Conservation (phyloP, 495 filamentous ascomycete species). For the Xylaria curta region DNA sequence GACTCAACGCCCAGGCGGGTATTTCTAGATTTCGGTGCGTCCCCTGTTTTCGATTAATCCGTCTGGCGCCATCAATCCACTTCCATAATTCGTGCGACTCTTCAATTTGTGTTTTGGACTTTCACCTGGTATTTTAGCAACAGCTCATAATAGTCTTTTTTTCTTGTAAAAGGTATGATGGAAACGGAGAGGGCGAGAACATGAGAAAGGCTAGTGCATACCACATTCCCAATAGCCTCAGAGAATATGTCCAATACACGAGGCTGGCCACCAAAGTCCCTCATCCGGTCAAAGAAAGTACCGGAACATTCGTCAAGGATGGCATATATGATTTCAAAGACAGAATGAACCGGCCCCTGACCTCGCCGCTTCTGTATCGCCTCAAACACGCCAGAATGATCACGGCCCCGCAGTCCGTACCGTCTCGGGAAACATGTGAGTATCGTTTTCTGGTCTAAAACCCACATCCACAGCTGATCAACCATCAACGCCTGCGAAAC, state of each 20-base stretch:
- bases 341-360: slow-evolving; percentile 65
- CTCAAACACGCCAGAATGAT: slow-evolving; percentile 67
- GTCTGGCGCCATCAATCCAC: not conserved
- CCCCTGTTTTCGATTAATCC: slow-evolving; percentile 1
- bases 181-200: not conserved
- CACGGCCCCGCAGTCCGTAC: slow-evolving; percentile 68
- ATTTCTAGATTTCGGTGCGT: not conserved
- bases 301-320: slow-evolving; percentile 69
- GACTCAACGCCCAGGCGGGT: not conserved
- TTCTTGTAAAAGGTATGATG: not conserved
- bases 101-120: not conserved
- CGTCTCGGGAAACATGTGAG: slow-evolving; percentile 69
- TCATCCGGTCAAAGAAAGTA: slow-evolving; percentile 66
- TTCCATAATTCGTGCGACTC: not conserved
- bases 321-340: slow-evolving; percentile 66
- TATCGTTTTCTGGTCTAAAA: slow-evolving; percentile 64
- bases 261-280: slow-evolving; percentile 25
- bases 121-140: not conserved
- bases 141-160: not conserved
- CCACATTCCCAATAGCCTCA: slow-evolving; percentile 10
- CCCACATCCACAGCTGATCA: slow-evolving; percentile 73
- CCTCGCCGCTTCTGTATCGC: slow-evolving; percentile 53
- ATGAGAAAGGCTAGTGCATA: not conserved
- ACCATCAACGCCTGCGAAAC: slow-evolving; percentile 72
- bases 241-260: slow-evolving; percentile 13